These are phyloP conservation scores for Boletus eberwhitei DNA, from an alignment of 768 basidiomycete genomes.

Conservation along the genomic window DNA sequence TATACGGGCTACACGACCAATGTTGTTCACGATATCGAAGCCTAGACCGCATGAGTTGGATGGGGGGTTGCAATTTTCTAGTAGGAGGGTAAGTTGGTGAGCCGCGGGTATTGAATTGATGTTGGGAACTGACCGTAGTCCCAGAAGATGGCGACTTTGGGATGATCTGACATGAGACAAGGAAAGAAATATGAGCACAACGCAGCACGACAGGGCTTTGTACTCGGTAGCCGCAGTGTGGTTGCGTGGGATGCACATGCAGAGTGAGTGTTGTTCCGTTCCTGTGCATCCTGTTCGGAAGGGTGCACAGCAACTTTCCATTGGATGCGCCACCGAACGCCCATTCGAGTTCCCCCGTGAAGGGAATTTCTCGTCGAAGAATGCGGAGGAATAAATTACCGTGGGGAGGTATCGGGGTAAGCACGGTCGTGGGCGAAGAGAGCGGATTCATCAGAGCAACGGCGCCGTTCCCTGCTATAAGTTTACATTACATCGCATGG, in stretches of 20 bases:
- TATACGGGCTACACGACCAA: constrained; percentile 42
- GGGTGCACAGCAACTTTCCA: constrained; percentile 16
- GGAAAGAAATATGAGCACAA: constrained; percentile 8
- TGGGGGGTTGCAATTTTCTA: constrained; percentile 34
- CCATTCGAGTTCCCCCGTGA: constrained; percentile 8
- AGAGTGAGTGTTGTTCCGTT: constrained; percentile 6
- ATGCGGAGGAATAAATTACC: not conserved
- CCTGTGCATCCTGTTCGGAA: constrained; percentile 3
- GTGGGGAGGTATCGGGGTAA: not conserved
- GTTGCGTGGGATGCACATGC: constrained; percentile 15
- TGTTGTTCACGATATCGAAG: constrained; percentile 40
- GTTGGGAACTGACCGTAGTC: constrained; percentile 30
- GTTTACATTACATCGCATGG: constrained; percentile 19
- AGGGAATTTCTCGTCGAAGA: constrained; percentile 3
- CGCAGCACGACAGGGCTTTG: constrained; percentile 19
- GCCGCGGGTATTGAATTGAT: not conserved
- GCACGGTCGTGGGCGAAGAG: not conserved
- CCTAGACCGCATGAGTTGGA: constrained; percentile 34
- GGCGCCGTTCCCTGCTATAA: constrained; percentile 5
- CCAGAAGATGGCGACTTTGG: constrained; percentile 43
- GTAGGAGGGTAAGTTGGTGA: constrained; percentile 8
- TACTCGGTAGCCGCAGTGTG: constrained; percentile 14
- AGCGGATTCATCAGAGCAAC: not conserved
- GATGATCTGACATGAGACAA: constrained; percentile 33
- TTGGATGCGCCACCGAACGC: constrained; percentile 16